These are phyloP conservation scores for Pochonia chlamydosporia DNA, from an alignment of 2,329 filamentous ascomycete genomes.

Conservation along the genomic window DNA sequence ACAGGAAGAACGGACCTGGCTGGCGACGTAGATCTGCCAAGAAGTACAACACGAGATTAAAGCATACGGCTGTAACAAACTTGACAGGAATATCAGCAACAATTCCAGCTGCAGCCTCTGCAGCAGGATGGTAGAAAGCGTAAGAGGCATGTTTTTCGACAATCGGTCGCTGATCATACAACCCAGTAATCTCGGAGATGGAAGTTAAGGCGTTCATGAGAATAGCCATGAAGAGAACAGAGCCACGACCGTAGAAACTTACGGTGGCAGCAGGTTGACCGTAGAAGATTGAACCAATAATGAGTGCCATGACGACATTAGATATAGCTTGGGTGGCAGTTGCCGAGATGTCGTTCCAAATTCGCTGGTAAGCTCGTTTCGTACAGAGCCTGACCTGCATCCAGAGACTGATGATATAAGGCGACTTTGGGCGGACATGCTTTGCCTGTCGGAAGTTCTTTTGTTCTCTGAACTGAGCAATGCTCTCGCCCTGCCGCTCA, in stretches of 20 bases:
- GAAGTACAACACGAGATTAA: conserved; percentile 56
- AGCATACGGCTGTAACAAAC: conserved; percentile 40
- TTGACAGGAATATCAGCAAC: conserved; percentile 53
- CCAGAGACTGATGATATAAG: conserved; percentile 49
- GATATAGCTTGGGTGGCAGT: conserved; percentile 39
- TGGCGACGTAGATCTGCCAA: conserved; percentile 48
- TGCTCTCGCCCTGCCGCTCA: conserved; percentile 29
- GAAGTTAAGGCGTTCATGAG: conserved; percentile 53
- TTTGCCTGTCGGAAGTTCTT: conserved; percentile 48
- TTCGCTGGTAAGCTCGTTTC: conserved; percentile 43
- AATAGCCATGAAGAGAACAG: conserved; percentile 54
- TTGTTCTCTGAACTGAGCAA: conserved; percentile 37
- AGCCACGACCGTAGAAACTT: conserved; percentile 49
- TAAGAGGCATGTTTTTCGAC: conserved; percentile 44
- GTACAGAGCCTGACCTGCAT: conserved; percentile 50
- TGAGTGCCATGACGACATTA: conserved; percentile 51
- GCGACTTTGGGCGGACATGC: conserved; percentile 46
- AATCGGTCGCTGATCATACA: conserved; percentile 40
- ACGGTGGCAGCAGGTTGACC: conserved; percentile 41
- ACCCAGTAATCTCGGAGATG: conserved; percentile 46
- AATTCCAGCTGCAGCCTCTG: conserved; percentile 50
- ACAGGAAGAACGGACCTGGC: conserved; percentile 69
- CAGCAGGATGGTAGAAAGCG: conserved; percentile 45
- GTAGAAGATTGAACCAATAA: conserved; percentile 57
- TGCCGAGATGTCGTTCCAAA: conserved; percentile 45